phyloP scores from a whole-genome alignment of 1,284 basidiomycete species.

The Pseudozyma hubeiensis region DNA sequence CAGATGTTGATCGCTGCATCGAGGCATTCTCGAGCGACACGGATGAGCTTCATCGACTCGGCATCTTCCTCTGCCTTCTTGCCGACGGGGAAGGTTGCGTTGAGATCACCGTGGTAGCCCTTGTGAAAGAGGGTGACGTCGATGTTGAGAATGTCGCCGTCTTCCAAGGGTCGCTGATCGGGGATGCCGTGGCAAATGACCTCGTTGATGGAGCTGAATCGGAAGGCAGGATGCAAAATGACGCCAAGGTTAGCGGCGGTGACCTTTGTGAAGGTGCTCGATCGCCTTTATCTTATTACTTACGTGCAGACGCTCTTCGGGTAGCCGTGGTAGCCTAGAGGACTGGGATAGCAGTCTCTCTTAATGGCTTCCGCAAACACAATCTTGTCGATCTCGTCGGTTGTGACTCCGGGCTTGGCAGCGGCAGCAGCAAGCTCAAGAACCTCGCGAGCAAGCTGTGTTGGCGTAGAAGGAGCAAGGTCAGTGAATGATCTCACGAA shows the following conservation, averaged over 20 bases:
- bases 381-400: constrained; percentile 88
- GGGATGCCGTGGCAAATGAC: constrained; percentile 87
- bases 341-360: constrained; percentile 91
- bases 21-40: constrained; percentile 73
- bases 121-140: constrained; percentile 75
- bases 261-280: too few species aligned
- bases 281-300: neutral
- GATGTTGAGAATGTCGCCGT: constrained; percentile 55
- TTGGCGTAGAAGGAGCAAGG: constrained; percentile 16
- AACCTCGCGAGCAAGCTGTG: constrained; percentile 86
- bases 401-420: constrained; percentile 89
- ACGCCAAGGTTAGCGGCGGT: too few species aligned
- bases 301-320: constrained; percentile 94
- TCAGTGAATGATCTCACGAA: neutral
- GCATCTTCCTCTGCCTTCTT: constrained; percentile 57
- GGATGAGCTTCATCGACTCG: constrained; percentile 60
- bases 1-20: constrained; percentile 80
- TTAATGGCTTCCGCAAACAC: constrained; percentile 95
- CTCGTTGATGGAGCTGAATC: constrained; percentile 82
- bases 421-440: constrained; percentile 88
- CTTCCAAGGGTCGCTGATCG: constrained; percentile 60
- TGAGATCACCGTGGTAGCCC: constrained; percentile 67
- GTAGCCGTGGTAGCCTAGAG: constrained; percentile 90
- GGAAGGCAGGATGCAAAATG: neutral
- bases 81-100: constrained; percentile 65